Percentiles rank a stretch among this genome's conserved stretches.
phyloP scores from a whole-genome alignment of 192 early-diverging fungal species.

The Coemansia sp. region DNA sequence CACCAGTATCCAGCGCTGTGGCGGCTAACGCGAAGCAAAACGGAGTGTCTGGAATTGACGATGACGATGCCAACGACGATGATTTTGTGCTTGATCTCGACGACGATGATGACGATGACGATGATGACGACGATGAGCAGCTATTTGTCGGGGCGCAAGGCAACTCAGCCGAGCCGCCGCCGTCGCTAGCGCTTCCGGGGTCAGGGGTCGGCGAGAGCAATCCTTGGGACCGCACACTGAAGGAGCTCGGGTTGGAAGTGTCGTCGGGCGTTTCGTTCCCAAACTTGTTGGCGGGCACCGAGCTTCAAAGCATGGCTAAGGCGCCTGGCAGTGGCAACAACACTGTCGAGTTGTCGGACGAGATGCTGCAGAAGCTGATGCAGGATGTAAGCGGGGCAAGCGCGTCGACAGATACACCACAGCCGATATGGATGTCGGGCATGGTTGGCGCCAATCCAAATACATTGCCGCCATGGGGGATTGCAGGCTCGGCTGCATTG shows the following conservation, averaged over 20 bases:
- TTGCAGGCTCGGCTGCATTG: background rate
- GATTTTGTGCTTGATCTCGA: conserved; percentile 46
- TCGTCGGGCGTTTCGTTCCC: background rate
- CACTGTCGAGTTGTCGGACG: conserved; percentile 26
- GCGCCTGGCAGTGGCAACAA: background rate
- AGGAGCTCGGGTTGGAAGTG: conserved; percentile 27
- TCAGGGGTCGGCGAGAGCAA: background rate
- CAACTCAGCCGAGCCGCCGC: background rate
- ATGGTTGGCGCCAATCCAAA: background rate
- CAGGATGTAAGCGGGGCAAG: conserved; percentile 2
- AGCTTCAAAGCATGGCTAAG: background rate
- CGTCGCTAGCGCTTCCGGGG: background rate
- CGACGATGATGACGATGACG: conserved; percentile 47
- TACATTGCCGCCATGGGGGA: background rate
- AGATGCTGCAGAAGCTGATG: conserved; percentile 36
- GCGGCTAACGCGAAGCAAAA: background rate
- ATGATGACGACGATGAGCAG: conserved; percentile 28
- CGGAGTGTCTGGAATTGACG: conserved; percentile 12
- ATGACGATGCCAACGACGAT: conserved; percentile 46
- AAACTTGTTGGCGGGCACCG: background rate
- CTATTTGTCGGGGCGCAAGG: background rate
- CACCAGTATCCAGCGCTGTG: background rate
- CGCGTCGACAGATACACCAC: background rate
- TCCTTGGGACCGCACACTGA: conserved; percentile 32
- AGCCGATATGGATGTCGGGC: background rate